phyloP scores from a whole-genome alignment of 345 rosid genomes.

The Trapa incisa region DNA sequence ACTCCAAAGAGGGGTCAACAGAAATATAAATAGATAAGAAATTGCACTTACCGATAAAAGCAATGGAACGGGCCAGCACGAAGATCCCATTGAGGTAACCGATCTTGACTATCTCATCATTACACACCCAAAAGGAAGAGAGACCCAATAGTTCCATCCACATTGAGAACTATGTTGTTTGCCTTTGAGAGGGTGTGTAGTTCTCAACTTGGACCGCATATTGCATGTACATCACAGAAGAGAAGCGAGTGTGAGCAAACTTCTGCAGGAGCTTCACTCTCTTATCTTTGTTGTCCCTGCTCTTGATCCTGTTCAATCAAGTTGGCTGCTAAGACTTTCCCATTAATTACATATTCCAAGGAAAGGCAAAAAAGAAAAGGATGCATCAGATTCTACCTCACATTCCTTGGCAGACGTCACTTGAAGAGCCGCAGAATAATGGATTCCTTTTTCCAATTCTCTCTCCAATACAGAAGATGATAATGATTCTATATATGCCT shows the following conservation, averaged over 20 bases:
- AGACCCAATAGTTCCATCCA: slow-evolving; percentile 86
- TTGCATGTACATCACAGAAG: slow-evolving; percentile 87
- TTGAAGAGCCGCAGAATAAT: neutral
- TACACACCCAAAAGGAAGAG: slow-evolving; percentile 85
- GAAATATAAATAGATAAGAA: neutral
- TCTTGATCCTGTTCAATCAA: slow-evolving; percentile 59
- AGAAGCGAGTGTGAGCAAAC: slow-evolving; percentile 81
- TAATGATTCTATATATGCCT: slow-evolving; percentile 30
- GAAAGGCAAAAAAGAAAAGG: neutral
- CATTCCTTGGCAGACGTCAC: neutral
- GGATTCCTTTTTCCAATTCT: neutral
- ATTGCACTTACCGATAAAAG: slow-evolving; percentile 52
- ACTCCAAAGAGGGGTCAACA: neutral
- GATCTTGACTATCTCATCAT: slow-evolving; percentile 82
- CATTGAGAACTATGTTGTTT: slow-evolving; percentile 72
- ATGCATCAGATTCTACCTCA: neutral
- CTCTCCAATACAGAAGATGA: neutral
- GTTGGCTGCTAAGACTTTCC: neutral
- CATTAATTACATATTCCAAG: neutral
- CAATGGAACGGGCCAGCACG: slow-evolving; percentile 84
- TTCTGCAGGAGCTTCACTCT: slow-evolving; percentile 84
- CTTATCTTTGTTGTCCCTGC: slow-evolving; percentile 91
- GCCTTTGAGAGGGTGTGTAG: slow-evolving; percentile 82
- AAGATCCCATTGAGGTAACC: slow-evolving; percentile 91
- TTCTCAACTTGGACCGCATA: slow-evolving; percentile 84